Base-by-base conservation (phyloP, 352 stramenopile genomes). In the Plasmopara viticola region DNA sequence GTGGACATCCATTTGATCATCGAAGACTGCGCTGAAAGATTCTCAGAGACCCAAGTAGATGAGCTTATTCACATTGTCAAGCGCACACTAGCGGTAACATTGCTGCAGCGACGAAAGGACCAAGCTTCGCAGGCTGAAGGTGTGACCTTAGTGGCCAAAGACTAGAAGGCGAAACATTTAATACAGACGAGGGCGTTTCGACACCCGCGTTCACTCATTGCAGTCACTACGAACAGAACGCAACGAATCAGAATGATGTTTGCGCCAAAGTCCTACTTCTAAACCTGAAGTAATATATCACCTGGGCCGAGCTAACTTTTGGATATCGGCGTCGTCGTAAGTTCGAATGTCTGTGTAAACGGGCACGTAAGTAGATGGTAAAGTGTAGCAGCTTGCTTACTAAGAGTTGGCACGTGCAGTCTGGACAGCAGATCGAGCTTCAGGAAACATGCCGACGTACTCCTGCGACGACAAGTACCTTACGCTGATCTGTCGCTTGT, bases 391-490 rank as follows among this genome's bases (percentile, higher is more conserved):
- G 43, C 49, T 64, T 31, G 47, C 45, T 70, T 64, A 66, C 44
- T 70, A 58, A 53, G 55, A 54, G 48, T 56, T 61, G 40, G 58
- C 57, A 2, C 66, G 68, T 25, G 76, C 78, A 4, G 62, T 72
- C 56, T 87, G 75, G 25, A 90, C 82, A 17, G 74, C 75, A n/a
- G 72, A 80, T 33, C 83, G 76, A 13, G 68, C 78, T 60, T 88
- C 70, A 0, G 83, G 83, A 52, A 94, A 94, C 83, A 91, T 94
- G 52, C 80, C 83, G n/a, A 90, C 81, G 63, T 94, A 94, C 64
- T 94, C 83, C 50, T 91, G 80, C 50, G 78, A 77, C 44, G 83
- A 88, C 56, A 94, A 59, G 65, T 86, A 94, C 58, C 83, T 73
- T 42, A 95, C 80, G 56, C 80, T 90, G 59, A 96, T 92, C 67